Conservation (phyloP, 2,329 filamentous ascomycete species). For the Pyrenophora tritici-repentis region DNA sequence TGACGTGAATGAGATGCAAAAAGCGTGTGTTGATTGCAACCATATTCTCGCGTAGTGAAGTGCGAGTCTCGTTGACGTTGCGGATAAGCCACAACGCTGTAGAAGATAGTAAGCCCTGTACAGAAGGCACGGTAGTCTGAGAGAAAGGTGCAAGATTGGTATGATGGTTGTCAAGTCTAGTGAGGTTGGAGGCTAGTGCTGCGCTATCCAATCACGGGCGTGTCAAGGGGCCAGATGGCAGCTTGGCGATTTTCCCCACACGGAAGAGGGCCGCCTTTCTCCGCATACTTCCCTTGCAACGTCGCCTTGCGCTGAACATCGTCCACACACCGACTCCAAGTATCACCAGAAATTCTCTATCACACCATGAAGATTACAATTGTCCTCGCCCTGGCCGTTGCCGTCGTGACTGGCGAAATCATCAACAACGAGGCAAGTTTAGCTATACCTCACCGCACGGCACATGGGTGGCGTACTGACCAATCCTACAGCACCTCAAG, state of each 20-base stretch:
- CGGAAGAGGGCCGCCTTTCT: slow-evolving; percentile 8
- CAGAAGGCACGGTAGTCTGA: too few species aligned
- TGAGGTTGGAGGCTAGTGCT: background rate
- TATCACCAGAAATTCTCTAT: background rate
- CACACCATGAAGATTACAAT: slow-evolving; percentile 52
- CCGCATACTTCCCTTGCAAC: slow-evolving; percentile 13
- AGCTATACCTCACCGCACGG: background rate
- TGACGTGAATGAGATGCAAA: too few species aligned
- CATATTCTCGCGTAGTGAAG: too few species aligned
- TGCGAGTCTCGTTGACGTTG: too few species aligned
- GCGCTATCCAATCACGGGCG: slow-evolving; percentile 8
- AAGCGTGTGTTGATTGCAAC: too few species aligned
- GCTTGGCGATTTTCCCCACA: slow-evolving; percentile 28
- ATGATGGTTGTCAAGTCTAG: background rate
- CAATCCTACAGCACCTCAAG: slow-evolving; percentile 63
- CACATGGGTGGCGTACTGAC: slow-evolving; percentile 16
- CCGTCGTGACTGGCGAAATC: slow-evolving; percentile 40
- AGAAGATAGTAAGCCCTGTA: too few species aligned
- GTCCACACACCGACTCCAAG: background rate
- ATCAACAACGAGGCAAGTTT: slow-evolving; percentile 40
- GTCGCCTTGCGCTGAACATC: slow-evolving; percentile 2
- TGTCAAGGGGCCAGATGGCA: slow-evolving; percentile 16
- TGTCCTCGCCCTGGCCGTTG: slow-evolving; percentile 57
- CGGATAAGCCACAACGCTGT: too few species aligned
- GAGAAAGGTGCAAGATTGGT: too few species aligned